These are phyloP conservation scores for Flaveria trinervia DNA, from an alignment of 129 eudicot species.

Conservation along the genomic window DNA sequence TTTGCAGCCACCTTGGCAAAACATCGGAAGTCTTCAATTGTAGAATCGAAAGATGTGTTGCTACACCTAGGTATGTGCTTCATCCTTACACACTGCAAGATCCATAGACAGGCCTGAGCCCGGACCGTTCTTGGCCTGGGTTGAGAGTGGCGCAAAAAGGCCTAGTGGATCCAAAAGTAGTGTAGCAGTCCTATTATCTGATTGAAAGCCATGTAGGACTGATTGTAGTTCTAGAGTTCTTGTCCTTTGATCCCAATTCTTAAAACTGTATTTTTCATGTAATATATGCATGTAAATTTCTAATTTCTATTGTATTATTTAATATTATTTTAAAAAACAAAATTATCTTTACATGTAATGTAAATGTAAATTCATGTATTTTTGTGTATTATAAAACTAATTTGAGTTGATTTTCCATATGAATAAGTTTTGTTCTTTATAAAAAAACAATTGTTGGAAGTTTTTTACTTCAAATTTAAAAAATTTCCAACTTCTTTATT, in stretches of 20 bases:
- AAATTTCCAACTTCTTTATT: background rate
- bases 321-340: background rate
- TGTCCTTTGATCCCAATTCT: background rate
- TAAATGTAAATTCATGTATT: background rate
- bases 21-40: conserved; percentile 83
- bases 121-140: background rate
- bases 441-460: background rate
- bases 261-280: too few relatives aligned
- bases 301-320: too few relatives aligned
- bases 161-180: background rate
- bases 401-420: background rate
- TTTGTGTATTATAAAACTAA: background rate
- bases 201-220: background rate
- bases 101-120: conserved; percentile 3
- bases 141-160: background rate
- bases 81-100: background rate
- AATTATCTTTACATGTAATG: background rate
- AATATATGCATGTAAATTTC: background rate
- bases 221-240: background rate
- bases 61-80: conserved; percentile 74
- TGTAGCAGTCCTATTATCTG: background rate
- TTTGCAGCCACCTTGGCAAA: conserved; percentile 83
- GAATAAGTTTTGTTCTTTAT: background rate
- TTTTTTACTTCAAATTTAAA: background rate
- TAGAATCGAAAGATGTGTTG: conserved; percentile 89